Evolutionary conservation across 1,284 basidiomycete genomes (phyloP).

Genomic region (Leccinum proximum): DNA sequence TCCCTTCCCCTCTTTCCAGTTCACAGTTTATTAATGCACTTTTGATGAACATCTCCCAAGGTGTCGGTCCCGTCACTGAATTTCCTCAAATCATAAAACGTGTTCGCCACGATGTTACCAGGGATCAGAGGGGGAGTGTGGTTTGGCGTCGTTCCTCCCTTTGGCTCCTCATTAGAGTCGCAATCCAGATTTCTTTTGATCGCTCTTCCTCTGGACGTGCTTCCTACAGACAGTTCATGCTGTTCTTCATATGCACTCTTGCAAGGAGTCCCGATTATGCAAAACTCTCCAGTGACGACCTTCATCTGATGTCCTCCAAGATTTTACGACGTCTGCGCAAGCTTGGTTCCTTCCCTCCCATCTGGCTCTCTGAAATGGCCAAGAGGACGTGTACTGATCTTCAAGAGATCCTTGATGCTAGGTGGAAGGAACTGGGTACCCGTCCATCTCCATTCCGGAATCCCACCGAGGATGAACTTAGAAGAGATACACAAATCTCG

Average conservation of each 20-base stretch:
- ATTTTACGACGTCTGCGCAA: too few species aligned
- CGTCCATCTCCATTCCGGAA: not conserved
- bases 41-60: constrained; percentile 31
- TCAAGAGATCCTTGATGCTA: not conserved
- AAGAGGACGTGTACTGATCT: constrained; percentile 14
- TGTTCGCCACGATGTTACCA: constrained; percentile 25
- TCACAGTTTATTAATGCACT: constrained; percentile 29
- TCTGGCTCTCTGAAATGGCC: constrained; percentile 19
- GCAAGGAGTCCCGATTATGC: not conserved
- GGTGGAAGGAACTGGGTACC: constrained; percentile 28
- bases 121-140: too few species aligned
- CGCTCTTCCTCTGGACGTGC: not conserved
- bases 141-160: constrained; percentile 31
- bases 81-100: constrained; percentile 27
- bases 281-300: not conserved
- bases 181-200: not conserved
- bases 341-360: too few species aligned
- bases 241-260: not conserved
- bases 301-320: too few species aligned
- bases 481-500: constrained; percentile 1
- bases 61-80: constrained; percentile 16
- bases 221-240: not conserved
- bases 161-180: constrained; percentile 29
- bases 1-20: not conserved
- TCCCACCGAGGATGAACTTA: not conserved